A percentile compares a stretch with the other conserved stretches of the same genome.
These are phyloP conservation scores for Dendrobium catenatum DNA, from an alignment of 106 monocot species.

Conservation along the genomic window DNA sequence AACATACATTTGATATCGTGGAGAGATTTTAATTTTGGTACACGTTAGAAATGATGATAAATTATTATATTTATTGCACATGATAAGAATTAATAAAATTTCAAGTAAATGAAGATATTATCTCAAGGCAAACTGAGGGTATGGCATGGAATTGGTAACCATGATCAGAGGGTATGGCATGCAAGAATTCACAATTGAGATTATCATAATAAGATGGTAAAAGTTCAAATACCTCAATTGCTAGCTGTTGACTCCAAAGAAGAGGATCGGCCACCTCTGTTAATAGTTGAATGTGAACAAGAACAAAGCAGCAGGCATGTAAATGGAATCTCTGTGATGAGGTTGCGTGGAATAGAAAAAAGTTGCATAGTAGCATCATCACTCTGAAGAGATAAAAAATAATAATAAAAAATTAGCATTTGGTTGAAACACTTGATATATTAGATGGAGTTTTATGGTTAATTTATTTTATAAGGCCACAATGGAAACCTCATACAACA, in stretches of 20 bases:
- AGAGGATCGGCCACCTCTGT: conserved; percentile 27
- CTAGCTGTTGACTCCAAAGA: conserved; percentile 70
- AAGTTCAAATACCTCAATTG: conserved; percentile 63
- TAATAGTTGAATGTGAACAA: conserved; percentile 31
- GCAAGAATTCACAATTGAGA: background rate
- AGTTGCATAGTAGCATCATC: conserved; percentile 51
- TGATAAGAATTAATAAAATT: background rate
- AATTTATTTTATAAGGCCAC: background rate
- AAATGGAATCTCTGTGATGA: conserved; percentile 78
- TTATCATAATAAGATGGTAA: background rate
- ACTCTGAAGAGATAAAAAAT: conserved; percentile 32
- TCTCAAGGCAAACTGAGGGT: background rate
- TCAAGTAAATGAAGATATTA: background rate
- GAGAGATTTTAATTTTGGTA: background rate
- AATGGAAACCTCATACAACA: background rate
- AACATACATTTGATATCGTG: background rate
- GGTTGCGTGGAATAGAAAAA: conserved; percentile 64
- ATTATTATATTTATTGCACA: background rate
- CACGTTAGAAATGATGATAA: background rate
- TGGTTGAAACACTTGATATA: background rate
- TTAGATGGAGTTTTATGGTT: conserved; percentile 49
- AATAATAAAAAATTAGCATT: conserved; percentile 8
- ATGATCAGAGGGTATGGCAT: background rate
- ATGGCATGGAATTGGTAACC: background rate
- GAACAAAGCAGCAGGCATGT: conserved; percentile 87